Evolutionary conservation across 352 stramenopile species (phyloP).

Genomic region (Globisporangium perplexum): DNA sequence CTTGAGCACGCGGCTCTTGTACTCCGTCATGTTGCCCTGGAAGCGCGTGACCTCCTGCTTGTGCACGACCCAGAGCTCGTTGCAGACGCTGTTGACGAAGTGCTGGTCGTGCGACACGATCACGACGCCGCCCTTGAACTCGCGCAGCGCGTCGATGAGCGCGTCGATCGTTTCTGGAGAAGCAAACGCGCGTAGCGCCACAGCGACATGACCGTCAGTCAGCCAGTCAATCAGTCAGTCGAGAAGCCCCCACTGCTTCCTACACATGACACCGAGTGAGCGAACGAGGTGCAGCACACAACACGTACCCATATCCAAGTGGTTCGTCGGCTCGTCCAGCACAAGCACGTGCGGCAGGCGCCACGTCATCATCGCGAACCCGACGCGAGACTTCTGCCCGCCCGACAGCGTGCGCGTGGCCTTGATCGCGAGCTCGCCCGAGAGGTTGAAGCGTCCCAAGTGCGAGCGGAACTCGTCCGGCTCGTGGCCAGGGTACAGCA

Average conservation of each 20-base stretch:
- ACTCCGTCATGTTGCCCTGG: conserved; percentile 72
- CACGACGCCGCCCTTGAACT: conserved; percentile 95
- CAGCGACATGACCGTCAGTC: conserved; percentile 2
- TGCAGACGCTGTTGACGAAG: conserved; percentile 95
- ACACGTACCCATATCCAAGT: conserved; percentile 91
- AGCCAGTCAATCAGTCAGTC: too few species aligned
- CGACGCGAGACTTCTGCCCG: conserved; percentile 92
- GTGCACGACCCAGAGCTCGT: conserved; percentile 91
- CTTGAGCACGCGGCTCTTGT: conserved; percentile 75
- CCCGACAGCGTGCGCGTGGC: conserved; percentile 93
- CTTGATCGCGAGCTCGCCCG: conserved; percentile 93
- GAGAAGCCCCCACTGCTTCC: too few species aligned
- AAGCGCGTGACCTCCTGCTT: conserved; percentile 74
- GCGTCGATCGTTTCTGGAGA: conserved; percentile 77
- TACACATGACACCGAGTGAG: too few species aligned
- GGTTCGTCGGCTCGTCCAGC: conserved; percentile 96
- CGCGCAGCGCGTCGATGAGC: conserved; percentile 93
- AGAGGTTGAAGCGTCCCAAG: conserved; percentile 95
- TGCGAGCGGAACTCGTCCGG: conserved; percentile 90
- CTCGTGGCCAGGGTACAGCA: conserved; percentile 84
- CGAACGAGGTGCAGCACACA: too few species aligned
- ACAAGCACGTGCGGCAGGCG: conserved; percentile 94
- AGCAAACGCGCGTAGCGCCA: too few species aligned
- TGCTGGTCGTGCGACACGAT: conserved; percentile 98
- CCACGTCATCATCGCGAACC: conserved; percentile 95